These are phyloP conservation scores for Candida ascalaphidarum DNA, from an alignment of 805 yeast genomes.

Conservation along the genomic window DNA sequence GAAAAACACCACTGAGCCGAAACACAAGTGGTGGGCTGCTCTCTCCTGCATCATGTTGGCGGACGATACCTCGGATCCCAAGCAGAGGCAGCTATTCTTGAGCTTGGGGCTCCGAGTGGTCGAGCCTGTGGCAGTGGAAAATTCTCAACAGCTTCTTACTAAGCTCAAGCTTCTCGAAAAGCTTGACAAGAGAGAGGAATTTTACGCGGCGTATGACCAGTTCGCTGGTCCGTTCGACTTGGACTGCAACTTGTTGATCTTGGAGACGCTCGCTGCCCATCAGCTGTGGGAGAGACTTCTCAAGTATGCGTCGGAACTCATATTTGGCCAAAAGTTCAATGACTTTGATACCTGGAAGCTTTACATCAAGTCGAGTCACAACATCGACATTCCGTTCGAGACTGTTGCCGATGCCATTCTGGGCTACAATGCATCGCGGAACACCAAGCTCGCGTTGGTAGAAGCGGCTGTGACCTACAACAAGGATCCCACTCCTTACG, in stretches of 20 bases:
- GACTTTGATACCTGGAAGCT: constrained; percentile 73
- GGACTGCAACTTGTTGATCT: constrained; percentile 49
- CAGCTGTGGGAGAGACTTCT: constrained; percentile 38
- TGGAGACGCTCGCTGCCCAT: constrained; percentile 36
- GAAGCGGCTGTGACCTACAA: constrained; percentile 28
- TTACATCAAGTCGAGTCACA: constrained; percentile 36
- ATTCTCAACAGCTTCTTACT: constrained; percentile 31
- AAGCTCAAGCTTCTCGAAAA: constrained; percentile 38
- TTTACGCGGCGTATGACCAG: constrained; percentile 18
- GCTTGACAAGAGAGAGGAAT: constrained; percentile 32
- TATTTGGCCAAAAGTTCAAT: constrained; percentile 47
- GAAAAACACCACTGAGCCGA: constrained; percentile 18
- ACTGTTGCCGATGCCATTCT: constrained; percentile 12
- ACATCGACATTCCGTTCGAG: constrained; percentile 19
- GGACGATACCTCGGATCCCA: constrained; percentile 24
- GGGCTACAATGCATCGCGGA: constrained; percentile 37
- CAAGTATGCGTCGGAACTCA: constrained; percentile 27
- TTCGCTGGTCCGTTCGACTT: constrained; percentile 38
- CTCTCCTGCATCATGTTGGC: constrained; percentile 40
- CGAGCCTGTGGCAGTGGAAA: neutral
- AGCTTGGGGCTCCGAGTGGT: constrained; percentile 54
- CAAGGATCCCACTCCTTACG: constrained; percentile 15
- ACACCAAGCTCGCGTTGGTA: constrained; percentile 45
- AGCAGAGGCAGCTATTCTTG: constrained; percentile 47
- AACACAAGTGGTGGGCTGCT: constrained; percentile 46